phyloP scores from a whole-genome alignment of 805 yeast genomes.

The Cyberlindnera sargentensis region DNA sequence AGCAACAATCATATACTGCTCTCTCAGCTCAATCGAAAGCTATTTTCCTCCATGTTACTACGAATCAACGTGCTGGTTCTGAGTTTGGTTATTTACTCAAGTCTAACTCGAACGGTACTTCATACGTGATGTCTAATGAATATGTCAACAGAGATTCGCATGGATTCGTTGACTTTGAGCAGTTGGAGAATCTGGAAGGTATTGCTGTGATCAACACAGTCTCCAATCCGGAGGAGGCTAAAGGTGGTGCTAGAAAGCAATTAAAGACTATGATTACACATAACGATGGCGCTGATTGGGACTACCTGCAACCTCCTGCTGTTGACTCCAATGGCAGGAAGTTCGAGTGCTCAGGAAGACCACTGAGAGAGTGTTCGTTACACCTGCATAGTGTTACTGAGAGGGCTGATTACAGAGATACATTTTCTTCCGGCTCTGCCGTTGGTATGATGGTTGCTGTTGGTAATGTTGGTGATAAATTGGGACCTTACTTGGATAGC shows the following conservation, averaged over 20 bases:
- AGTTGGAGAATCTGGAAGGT: conserved; percentile 79
- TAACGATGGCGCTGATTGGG: conserved; percentile 92
- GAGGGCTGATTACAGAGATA: conserved; percentile 73
- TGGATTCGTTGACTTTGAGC: conserved; percentile 89
- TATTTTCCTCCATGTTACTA: conserved; percentile 78
- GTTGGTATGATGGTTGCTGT: conserved; percentile 83
- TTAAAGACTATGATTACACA: conserved; percentile 71
- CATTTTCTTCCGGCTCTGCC: conserved; percentile 84
- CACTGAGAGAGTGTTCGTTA: conserved; percentile 62
- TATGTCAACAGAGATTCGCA: conserved; percentile 64
- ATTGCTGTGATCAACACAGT: conserved; percentile 71
- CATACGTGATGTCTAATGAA: conserved; percentile 60
- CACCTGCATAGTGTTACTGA: conserved; percentile 90
- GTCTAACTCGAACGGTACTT: conserved; percentile 88
- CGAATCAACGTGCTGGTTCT: conserved; percentile 37
- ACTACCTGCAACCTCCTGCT: conserved; percentile 59
- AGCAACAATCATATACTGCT: conserved; percentile 70
- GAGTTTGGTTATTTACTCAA: conserved; percentile 80
- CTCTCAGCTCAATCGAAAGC: conserved; percentile 67
- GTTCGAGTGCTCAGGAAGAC: conserved; percentile 43
- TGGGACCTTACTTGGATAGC: conserved; percentile 43
- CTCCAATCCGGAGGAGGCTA: conserved; percentile 40
- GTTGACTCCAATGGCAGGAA: conserved; percentile 53
- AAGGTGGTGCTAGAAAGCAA: conserved; percentile 41
- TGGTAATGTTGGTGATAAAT: conserved; percentile 78